Percentiles rank a stretch among this genome's conserved stretches.
Conservation (phyloP, 2,329 filamentous ascomycete species). For the Colletotrichum sp. region DNA sequence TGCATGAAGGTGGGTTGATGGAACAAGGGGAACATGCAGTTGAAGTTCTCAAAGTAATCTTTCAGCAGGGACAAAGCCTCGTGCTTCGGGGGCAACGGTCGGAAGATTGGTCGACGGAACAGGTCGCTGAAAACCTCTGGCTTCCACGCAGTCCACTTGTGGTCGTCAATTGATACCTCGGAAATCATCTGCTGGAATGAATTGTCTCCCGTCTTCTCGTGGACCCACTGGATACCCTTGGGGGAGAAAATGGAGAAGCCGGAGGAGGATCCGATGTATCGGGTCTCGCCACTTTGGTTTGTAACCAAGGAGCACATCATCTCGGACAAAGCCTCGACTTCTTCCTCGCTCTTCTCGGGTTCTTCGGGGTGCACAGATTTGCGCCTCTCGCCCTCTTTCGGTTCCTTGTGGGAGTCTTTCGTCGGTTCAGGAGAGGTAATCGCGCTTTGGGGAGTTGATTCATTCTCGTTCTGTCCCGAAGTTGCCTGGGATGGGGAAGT, state of each 20-base stretch:
- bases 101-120: constrained; percentile 85
- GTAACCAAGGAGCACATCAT: constrained; percentile 99
- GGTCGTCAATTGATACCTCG: constrained; percentile 87
- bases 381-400: constrained; percentile 37
- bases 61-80: constrained; percentile 87
- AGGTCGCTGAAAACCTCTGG: constrained; percentile 96
- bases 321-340: constrained; percentile 89
- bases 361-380: constrained; percentile 48
- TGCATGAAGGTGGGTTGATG: constrained; percentile 99
- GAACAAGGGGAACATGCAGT: constrained; percentile 97
- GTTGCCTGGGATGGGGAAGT: constrained; percentile 56
- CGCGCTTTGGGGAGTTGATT: constrained; percentile 58
- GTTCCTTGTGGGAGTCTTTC: constrained; percentile 43
- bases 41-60: constrained; percentile 98
- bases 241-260: constrained; percentile 99
- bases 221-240: constrained; percentile 98
- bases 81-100: constrained; percentile 81
- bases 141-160: constrained; percentile 98
- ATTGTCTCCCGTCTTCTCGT: constrained; percentile 93
- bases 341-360: constrained; percentile 60
- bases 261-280: constrained; percentile 96
- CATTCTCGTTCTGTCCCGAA: constrained; percentile 45
- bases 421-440: constrained; percentile 57
- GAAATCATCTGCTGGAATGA: constrained; percentile 96
- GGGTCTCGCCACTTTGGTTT: constrained; percentile 90